Evolutionary conservation across 2,329 filamentous ascomycete species (phyloP), one percentile per base, ranked within the genome.

Genomic region (Simplicillium aogashimaense): DNA sequence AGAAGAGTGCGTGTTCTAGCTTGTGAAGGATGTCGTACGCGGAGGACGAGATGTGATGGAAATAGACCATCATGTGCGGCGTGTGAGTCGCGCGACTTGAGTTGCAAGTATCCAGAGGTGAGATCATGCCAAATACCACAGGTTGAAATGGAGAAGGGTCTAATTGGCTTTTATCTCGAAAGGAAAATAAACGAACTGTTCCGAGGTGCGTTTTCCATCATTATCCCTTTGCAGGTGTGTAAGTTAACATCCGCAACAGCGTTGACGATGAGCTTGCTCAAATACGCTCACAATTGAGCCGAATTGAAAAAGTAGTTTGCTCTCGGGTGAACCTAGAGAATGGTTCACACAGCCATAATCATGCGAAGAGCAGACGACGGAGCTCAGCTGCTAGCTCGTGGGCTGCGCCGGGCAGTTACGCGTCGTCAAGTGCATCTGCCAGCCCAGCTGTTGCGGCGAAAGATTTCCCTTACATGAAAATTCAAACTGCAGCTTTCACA

Each of bases 31-130:
- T 44, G 42, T 28, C 38, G 42, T 7, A 14, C 29, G 13, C 42
- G 42, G 17, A 20, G 42, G 20, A 44, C 42, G 16, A 40, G 38
- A 38, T 44, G 42, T 20, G 42, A 44, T 20, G 42, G 42, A 7
- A 34, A 36, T 10, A 40, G 36, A 15, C 42, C 42, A 7, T 31
- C 18, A 3, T 44, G 42, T 29, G 32, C 37, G 16, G 37, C 36
- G 6, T 44, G 42, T 31, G 25, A 35, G 17, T n/a, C 37, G 25
- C 28, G 32, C 10, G 29, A 33, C 29, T 38, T 32, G 18, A 35
- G 33, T 8, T 44, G 42, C 31, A 25, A 35, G 14, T 44, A 44
- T 32, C 42, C 37, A 36, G 33, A 41, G 16, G 39, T 41, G n/a
- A 41, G 39, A 36, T 30, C 16, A 16, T 35, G 20, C 16, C 35